Evolutionary conservation across 495 filamentous ascomycete species (phyloP).

Genomic region (Eremomyces bilateralis): DNA sequence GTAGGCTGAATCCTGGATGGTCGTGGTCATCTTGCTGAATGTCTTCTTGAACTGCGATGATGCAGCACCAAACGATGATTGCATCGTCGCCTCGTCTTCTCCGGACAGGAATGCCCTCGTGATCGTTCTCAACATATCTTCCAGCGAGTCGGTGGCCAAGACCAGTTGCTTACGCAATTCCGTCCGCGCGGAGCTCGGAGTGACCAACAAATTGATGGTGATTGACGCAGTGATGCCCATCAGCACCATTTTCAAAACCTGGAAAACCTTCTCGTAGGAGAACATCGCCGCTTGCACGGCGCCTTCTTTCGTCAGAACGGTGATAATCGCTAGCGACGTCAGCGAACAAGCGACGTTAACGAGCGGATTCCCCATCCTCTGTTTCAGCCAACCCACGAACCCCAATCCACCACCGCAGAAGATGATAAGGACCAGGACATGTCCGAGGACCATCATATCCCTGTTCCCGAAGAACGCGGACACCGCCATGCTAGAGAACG

Average conservation of each 20-base stretch:
- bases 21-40: constrained; percentile 53
- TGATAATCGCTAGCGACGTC: constrained; percentile 78
- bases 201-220: constrained; percentile 53
- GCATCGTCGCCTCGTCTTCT: constrained; percentile 52
- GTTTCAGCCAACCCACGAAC: constrained; percentile 84
- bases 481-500: constrained; percentile 68
- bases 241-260: constrained; percentile 76
- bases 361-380: constrained; percentile 60
- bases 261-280: constrained; percentile 58
- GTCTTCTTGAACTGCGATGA: constrained; percentile 44
- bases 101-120: constrained; percentile 72
- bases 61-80: constrained; percentile 38
- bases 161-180: constrained; percentile 57
- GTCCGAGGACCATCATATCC: constrained; percentile 45
- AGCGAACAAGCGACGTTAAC: constrained; percentile 84
- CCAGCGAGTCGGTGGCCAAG: constrained; percentile 52
- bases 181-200: constrained; percentile 59
- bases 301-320: constrained; percentile 80
- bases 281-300: constrained; percentile 61
- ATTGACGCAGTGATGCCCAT: constrained; percentile 64
- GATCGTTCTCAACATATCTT: constrained; percentile 61
- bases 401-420: constrained; percentile 82
- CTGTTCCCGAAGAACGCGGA: constrained; percentile 52
- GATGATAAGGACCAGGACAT: constrained; percentile 59
- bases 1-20: constrained; percentile 68